Percentiles rank a stretch among this genome's conserved stretches.
phyloP scores from a whole-genome alignment of 2,329 filamentous ascomycete genomes.

The Fusarium sp. region DNA sequence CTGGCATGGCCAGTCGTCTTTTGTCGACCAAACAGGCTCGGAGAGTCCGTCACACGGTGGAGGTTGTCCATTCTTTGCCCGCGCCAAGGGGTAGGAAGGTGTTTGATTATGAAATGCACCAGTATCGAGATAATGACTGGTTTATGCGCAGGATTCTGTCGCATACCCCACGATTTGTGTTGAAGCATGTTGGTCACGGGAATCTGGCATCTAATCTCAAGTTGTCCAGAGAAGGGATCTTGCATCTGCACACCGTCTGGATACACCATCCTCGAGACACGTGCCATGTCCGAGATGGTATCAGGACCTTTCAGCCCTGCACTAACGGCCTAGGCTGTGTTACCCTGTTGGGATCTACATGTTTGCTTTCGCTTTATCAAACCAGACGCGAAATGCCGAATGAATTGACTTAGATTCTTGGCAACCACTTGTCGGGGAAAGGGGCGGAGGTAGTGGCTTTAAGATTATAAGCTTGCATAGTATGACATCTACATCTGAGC shows the following conservation, averaged over 20 bases:
- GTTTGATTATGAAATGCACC: background rate
- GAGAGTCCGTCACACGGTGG: background rate
- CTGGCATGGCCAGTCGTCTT: background rate
- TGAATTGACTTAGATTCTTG: background rate
- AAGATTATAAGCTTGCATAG: background rate
- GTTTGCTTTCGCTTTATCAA: conserved; percentile 18
- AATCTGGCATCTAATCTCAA: background rate
- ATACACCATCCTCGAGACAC: background rate
- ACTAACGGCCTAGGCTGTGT: background rate
- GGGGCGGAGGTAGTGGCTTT: background rate
- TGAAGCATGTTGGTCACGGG: background rate
- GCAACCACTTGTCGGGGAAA: background rate
- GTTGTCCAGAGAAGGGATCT: background rate
- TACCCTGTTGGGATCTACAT: conserved; percentile 3
- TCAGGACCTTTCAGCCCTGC: conserved; percentile 25
- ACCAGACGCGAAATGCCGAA: conserved; percentile 23
- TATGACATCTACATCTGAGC: background rate
- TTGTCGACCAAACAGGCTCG: conserved; percentile 1
- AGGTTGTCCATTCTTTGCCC: background rate
- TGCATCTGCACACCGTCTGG: background rate
- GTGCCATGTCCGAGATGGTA: conserved; percentile 11
- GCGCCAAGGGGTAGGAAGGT: background rate
- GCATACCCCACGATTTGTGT: background rate
- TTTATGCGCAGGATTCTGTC: background rate
- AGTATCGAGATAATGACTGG: conserved; percentile 9